Conservation (phyloP, 176 grass and related monocot genomes). For the Carex pumila region DNA sequence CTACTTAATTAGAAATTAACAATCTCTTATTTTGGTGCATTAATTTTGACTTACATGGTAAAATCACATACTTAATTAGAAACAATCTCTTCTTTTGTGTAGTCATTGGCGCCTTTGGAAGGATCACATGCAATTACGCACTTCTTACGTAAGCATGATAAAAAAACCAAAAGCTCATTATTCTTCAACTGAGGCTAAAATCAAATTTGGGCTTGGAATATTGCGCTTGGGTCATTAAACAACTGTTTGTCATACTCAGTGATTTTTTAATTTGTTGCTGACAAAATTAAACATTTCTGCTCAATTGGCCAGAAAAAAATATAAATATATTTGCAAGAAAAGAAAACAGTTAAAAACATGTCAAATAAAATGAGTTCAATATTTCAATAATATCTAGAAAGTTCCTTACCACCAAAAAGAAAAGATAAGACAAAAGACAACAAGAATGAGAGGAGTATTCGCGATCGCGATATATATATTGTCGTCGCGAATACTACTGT, state of each 20-base stretch:
- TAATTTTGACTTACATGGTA: neutral
- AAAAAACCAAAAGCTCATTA: neutral
- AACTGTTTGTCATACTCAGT: neutral
- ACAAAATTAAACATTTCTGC: neutral
- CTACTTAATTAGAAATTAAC: neutral
- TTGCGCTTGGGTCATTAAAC: neutral
- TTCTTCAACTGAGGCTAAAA: neutral
- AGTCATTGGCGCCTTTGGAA: neutral
- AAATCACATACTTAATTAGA: neutral
- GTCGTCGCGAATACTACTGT: too few species aligned
- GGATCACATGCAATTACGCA: neutral
- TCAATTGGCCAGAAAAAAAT: neutral
- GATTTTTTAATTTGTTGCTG: neutral
- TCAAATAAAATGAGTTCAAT: too few species aligned
- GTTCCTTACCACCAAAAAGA: neutral
- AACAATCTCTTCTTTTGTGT: too few species aligned
- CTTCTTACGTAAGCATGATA: neutral
- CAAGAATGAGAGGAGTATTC: too few species aligned
- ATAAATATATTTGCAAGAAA: neutral
- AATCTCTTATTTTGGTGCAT: neutral
- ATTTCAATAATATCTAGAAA: neutral
- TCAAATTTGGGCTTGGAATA: neutral
- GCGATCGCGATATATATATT: too few species aligned
- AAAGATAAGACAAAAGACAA: neutral
- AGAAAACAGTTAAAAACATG: neutral